phyloP scores from a whole-genome alignment of 116 monocot genomes.

The Zostera marina region DNA sequence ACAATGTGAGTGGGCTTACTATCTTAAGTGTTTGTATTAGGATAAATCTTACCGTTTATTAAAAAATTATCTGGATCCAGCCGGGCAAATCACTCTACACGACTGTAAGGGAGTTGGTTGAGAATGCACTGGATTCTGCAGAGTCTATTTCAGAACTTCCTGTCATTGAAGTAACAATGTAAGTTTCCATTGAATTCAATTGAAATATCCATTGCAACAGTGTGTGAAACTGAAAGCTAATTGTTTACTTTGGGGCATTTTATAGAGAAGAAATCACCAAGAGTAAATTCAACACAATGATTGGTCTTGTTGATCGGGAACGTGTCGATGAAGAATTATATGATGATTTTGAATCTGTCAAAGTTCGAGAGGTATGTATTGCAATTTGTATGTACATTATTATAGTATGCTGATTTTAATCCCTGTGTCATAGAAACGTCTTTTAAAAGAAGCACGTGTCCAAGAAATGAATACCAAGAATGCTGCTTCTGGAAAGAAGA shows the following conservation, averaged over 20 bases:
- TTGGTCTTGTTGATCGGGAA: constrained; percentile 79
- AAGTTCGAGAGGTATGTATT: constrained; percentile 79
- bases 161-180: constrained; percentile 73
- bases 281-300: constrained; percentile 86
- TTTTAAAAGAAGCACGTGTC: constrained; percentile 66
- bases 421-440: constrained; percentile 49
- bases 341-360: constrained; percentile 89
- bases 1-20: constrained; percentile 45
- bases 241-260: not conserved
- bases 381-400: not conserved
- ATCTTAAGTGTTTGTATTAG: not conserved
- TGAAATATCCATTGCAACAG: not conserved
- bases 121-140: constrained; percentile 91
- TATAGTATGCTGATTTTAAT: not conserved
- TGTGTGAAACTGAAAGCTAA: not conserved
- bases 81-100: constrained; percentile 93
- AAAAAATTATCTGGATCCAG: constrained; percentile 18
- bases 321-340: constrained; percentile 85
- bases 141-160: constrained; percentile 93
- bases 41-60: not conserved
- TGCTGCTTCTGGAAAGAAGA: constrained; percentile 61
- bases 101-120: constrained; percentile 83
- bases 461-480: constrained; percentile 83
- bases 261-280: constrained; percentile 84
- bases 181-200: constrained; percentile 3